phyloP scores from a whole-genome alignment of 805 yeast genomes.

The Metschnikowia anglica region DNA sequence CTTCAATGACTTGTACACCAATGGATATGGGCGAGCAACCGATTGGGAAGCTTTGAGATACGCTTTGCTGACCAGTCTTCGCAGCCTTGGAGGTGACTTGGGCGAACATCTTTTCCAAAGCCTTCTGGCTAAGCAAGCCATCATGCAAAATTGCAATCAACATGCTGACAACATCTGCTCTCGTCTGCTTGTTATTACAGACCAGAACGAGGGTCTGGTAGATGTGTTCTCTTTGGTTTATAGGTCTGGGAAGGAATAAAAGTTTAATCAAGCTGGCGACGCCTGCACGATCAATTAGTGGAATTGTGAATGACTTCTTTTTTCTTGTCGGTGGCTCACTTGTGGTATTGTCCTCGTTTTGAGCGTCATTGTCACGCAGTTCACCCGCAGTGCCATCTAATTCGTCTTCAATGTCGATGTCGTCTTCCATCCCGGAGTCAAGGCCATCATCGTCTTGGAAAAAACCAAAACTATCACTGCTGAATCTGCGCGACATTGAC shows the following conservation, averaged over 20 bases:
- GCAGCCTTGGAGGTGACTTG: conserved; percentile 53
- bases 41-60: conserved; percentile 39
- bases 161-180: conserved; percentile 70
- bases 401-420: conserved; percentile 24
- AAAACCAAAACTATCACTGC: conserved; percentile 19
- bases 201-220: conserved; percentile 65
- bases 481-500: conserved; percentile 42
- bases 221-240: conserved; percentile 58
- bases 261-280: conserved; percentile 69
- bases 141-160: conserved; percentile 71
- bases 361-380: not conserved
- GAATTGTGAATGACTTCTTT: conserved; percentile 34
- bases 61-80: conserved; percentile 6
- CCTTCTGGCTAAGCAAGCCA: conserved; percentile 59
- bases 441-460: conserved; percentile 23
- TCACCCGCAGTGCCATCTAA: conserved; percentile 16
- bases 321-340: conserved; percentile 19
- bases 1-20: conserved; percentile 76
- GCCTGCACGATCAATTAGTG: conserved; percentile 74
- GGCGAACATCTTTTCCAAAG: conserved; percentile 61
- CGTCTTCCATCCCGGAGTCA: conserved; percentile 24
- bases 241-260: conserved; percentile 69
- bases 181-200: conserved; percentile 74
- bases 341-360: not conserved
- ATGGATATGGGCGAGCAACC: conserved; percentile 68